Evolutionary conservation across 1,139 yeast species (phyloP).

Genomic region (Protomyces pachydermus): DNA sequence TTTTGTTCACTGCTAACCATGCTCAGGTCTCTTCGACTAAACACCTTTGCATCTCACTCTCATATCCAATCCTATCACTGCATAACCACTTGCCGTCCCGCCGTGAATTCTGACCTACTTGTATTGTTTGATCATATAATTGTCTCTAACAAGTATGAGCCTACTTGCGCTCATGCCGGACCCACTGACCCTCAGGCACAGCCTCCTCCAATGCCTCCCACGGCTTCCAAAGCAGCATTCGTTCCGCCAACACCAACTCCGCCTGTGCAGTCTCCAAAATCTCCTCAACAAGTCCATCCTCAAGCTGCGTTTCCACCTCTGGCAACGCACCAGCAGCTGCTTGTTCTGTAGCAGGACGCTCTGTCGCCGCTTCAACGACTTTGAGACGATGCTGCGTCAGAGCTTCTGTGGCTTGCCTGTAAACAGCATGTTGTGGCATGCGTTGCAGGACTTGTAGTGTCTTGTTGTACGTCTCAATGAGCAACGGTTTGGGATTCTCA

Average conservation of each 20-base stretch:
- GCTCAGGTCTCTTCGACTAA: not conserved
- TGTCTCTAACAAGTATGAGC: not conserved
- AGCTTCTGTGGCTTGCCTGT: constrained; percentile 69
- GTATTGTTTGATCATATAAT: not conserved
- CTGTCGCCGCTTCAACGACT: constrained; percentile 44
- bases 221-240: constrained; percentile 65
- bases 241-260: constrained; percentile 63
- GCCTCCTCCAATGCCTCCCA: constrained; percentile 45
- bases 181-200: constrained; percentile 38
- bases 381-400: constrained; percentile 65
- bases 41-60: not conserved
- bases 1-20: not conserved
- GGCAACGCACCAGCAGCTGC: constrained; percentile 49
- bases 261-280: constrained; percentile 76
- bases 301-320: constrained; percentile 67
- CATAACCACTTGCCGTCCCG: not conserved
- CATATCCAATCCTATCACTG: not conserved
- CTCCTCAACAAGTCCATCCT: constrained; percentile 82
- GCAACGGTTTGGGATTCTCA: constrained; percentile 80
- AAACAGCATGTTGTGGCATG: constrained; percentile 67
- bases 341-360: not conserved
- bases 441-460: constrained; percentile 59
- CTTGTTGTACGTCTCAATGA: constrained; percentile 63
- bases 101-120: not conserved
- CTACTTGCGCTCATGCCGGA: not conserved